A percentile compares a stretch with the other conserved stretches of the same genome.
These are phyloP conservation scores for Aspergillus fijiensis DNA, from an alignment of 2,329 filamentous ascomycete species.

Conservation along the genomic window DNA sequence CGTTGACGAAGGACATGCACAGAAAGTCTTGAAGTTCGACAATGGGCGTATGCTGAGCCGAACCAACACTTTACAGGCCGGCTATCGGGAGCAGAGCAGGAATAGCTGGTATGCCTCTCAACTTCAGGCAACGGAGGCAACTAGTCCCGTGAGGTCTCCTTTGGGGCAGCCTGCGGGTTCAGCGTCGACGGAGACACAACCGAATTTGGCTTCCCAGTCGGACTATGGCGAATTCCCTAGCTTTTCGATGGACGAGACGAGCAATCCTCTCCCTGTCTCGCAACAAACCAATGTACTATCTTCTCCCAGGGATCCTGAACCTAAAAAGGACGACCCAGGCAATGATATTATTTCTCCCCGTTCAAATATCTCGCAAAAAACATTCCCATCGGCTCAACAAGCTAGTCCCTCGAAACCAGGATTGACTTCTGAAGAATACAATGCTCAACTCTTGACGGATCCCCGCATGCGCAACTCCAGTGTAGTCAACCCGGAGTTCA, in stretches of 20 bases:
- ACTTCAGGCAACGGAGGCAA: conserved; percentile 49
- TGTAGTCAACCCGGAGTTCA: conserved; percentile 86
- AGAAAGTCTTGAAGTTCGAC: conserved; percentile 70
- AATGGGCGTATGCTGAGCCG: conserved; percentile 67
- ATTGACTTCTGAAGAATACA: conserved; percentile 89
- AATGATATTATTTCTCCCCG: neutral
- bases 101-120: conserved; percentile 80
- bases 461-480: conserved; percentile 85
- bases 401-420: conserved; percentile 36
- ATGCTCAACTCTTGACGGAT: conserved; percentile 78
- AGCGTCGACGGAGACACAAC: conserved; percentile 22
- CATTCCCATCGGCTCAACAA: conserved; percentile 22
- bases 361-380: neutral
- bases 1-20: conserved; percentile 77
- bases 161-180: neutral
- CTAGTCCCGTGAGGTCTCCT: conserved; percentile 20
- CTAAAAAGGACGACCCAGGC: neutral
- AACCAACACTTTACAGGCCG: conserved; percentile 56
- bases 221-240: conserved; percentile 44
- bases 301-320: neutral
- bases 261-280: neutral
- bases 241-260: conserved; percentile 24
- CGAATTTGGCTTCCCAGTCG: conserved; percentile 39
- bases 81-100: conserved; percentile 79
- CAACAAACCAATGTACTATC: neutral